These are phyloP conservation scores for Metschnikowia noctiluminum DNA, from an alignment of 805 yeast genomes.

Conservation along the genomic window DNA sequence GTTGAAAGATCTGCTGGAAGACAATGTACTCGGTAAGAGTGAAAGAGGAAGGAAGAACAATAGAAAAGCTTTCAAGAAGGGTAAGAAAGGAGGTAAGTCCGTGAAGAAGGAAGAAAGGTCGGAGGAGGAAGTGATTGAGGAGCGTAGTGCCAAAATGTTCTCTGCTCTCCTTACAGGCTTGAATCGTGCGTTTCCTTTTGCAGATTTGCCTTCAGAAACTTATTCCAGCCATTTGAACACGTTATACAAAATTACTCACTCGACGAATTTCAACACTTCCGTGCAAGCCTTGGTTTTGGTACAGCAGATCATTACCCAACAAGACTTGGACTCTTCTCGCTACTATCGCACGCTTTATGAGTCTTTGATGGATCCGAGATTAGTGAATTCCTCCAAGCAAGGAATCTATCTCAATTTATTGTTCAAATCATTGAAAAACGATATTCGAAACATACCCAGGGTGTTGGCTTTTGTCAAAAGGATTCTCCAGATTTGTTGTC, in stretches of 20 bases:
- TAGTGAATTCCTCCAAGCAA: slow-evolving; percentile 85
- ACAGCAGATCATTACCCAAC: slow-evolving; percentile 69
- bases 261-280: slow-evolving; percentile 90
- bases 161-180: slow-evolving; percentile 92
- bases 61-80: slow-evolving; percentile 72
- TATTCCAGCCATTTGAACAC: slow-evolving; percentile 79
- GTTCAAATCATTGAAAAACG: slow-evolving; percentile 78
- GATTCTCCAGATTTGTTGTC: slow-evolving; percentile 76
- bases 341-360: slow-evolving; percentile 88
- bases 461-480: slow-evolving; percentile 89
- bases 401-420: slow-evolving; percentile 85
- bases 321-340: slow-evolving; percentile 58
- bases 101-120: slow-evolving; percentile 59
- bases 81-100: slow-evolving; percentile 85
- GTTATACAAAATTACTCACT: slow-evolving; percentile 84
- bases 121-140: slow-evolving; percentile 65
- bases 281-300: slow-evolving; percentile 88
- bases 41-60: slow-evolving; percentile 52
- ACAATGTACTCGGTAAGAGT: slow-evolving; percentile 46
- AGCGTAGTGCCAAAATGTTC: slow-evolving; percentile 78
- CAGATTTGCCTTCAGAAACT: slow-evolving; percentile 65
- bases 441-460: slow-evolving; percentile 51
- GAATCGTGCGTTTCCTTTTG: slow-evolving; percentile 93
- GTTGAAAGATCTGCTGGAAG: slow-evolving; percentile 37
- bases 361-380: slow-evolving; percentile 78